Evolutionary conservation across 169 alveolate species (phyloP), one percentile per base, ranked within the genome.

Genomic region (Blepharisma undulans): DNA sequence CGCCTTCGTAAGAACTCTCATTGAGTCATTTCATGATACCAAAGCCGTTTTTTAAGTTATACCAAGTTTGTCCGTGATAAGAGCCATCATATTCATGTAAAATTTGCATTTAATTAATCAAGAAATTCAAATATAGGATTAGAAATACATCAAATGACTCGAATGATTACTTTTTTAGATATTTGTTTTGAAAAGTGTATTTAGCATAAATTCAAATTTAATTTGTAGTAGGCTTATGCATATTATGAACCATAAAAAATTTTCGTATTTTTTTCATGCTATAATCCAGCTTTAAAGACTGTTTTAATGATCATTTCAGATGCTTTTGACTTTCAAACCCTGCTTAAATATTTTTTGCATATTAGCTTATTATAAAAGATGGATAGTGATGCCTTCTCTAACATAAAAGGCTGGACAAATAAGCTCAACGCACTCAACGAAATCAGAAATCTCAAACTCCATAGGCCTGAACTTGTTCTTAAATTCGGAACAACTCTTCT

Each of bases 11-110:
- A 32, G 48, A 4, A 79, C 33, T n/a, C 6, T 33, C 89, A 30
- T 84, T 33, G 18, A 34, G 74, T 76, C 89, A 84, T 19, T 22
- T 84, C 77, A 84, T 36, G 25, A 84, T 22, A 7, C 89, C 89
- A 8, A 48, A 60, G 25, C 89, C 89, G 29, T 32, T 21, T 10
- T 84, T 84, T 60, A 32, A 32, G 34, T 48, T 84, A 33, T 84
- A 32, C 29, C 25, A 19, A n/a, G 60, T 21, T 22, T 48, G 29
- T 21, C 89, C 89, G 14, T 84, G 89, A 60, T 84, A 84, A 19
- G 29, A n/a, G 29, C 77, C 89, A 30, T 84, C 77, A 48, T 48
- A 21, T 84, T 78, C 86, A 27, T 78, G 66, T 27, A 78, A 27
- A 27, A 34, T 78, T 78, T 78, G 61, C 86, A 78, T 78, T 29